Evolutionary conservation across 2,329 filamentous ascomycete species (phyloP).

Genomic region (Mycosphaerella sp.): DNA sequence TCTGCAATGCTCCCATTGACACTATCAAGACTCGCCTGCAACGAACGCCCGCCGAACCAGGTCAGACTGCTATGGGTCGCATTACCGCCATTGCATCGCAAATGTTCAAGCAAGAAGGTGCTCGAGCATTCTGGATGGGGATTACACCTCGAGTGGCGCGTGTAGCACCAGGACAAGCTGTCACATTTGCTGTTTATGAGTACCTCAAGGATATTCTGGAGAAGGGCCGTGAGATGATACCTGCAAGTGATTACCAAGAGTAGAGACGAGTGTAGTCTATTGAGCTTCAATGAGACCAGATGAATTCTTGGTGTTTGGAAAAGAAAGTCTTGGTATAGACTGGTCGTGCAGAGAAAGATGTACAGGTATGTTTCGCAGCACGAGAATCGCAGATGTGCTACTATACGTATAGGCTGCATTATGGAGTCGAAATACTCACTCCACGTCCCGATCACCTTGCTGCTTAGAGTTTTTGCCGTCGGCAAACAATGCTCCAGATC

Average conservation of each 20-base stretch:
- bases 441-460: not conserved
- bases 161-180: constrained; percentile 88
- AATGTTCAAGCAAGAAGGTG: constrained; percentile 74
- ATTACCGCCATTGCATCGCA: constrained; percentile 66
- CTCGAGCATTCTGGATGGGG: constrained; percentile 96
- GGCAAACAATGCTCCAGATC: not conserved
- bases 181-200: constrained; percentile 58
- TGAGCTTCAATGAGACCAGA: constrained; percentile 1
- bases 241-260: constrained; percentile 47
- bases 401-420: not conserved
- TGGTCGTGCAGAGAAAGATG: not conserved
- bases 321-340: not conserved
- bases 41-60: constrained; percentile 71
- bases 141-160: constrained; percentile 97
- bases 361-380: not conserved
- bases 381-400: not conserved
- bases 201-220: constrained; percentile 47
- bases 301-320: not conserved
- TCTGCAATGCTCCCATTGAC: constrained; percentile 96
- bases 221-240: constrained; percentile 42
- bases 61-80: constrained; percentile 71
- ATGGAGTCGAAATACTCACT: not conserved
- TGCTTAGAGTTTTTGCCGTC: not conserved
- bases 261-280: constrained; percentile 26
- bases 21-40: constrained; percentile 98